Percentiles rank a stretch among this genome's conserved stretches.
These are phyloP conservation scores for Bombardia bombarda DNA, from an alignment of 495 filamentous ascomycete genomes.

Conservation along the genomic window DNA sequence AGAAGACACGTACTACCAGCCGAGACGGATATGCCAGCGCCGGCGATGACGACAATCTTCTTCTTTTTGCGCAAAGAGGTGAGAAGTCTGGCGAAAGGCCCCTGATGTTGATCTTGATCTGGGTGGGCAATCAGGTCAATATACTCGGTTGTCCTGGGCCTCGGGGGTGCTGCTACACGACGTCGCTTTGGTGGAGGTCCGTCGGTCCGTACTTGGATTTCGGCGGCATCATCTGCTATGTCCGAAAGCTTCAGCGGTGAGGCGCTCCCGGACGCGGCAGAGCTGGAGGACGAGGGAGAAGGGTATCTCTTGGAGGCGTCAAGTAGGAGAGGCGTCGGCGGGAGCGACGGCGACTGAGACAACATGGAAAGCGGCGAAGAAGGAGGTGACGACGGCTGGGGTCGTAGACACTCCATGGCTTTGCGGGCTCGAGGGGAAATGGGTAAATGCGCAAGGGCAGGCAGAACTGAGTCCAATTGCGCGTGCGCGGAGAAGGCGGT, in stretches of 20 bases:
- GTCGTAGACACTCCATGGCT: conserved; percentile 9
- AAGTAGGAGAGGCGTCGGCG: conserved; percentile 36
- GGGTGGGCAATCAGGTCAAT: conserved; percentile 55
- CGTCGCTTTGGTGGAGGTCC: conserved; percentile 63
- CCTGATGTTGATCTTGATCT: conserved; percentile 35
- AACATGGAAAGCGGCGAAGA: conserved; percentile 43
- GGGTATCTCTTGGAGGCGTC: conserved; percentile 30
- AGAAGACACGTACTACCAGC: conserved; percentile 72
- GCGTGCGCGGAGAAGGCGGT: not conserved
- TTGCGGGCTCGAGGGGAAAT: not conserved
- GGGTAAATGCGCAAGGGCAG: not conserved
- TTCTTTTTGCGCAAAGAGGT: conserved; percentile 76
- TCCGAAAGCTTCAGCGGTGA: conserved; percentile 30
- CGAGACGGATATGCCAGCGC: conserved; percentile 91
- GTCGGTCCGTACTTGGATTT: conserved; percentile 49
- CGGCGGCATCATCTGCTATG: conserved; percentile 23
- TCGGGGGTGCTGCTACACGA: conserved; percentile 53
- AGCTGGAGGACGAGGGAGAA: conserved; percentile 33
- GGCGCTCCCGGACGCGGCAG: conserved; percentile 30
- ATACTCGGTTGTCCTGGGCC: conserved; percentile 67
- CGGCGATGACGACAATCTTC: conserved; percentile 94
- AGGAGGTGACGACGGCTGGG: conserved; percentile 25
- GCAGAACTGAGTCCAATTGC: not conserved
- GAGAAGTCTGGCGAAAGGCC: conserved; percentile 57
- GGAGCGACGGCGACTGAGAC: conserved; percentile 49